Evolutionary conservation across 371 early-diverging fungal species (phyloP), one percentile per base, ranked within the genome.

Genomic region (Synchytrium microbalum): DNA sequence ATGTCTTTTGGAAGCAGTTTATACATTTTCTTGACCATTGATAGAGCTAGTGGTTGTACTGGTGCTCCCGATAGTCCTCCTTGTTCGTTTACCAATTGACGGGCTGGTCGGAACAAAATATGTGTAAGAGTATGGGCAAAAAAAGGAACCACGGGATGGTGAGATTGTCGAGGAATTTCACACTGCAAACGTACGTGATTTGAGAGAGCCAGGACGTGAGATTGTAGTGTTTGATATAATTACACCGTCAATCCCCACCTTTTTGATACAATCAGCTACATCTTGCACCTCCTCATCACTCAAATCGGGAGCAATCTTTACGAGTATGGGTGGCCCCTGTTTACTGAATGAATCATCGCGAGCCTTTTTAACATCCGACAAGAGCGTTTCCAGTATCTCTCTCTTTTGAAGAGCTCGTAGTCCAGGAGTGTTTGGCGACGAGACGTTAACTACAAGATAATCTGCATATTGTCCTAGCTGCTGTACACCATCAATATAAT

Each of bases 241-340:
- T 56, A 92, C 81, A 59, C 91, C 93, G 70, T 92, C 91, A 33
- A 92, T 75, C 13, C 82, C 74, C 61, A 77, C 77, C 23, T 83
- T 74, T 55, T 79, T 31, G 2, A 85, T 86, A 1, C 85, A 84
- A 55, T 78, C 77, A 0, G 92, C 86, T 62, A 92, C 84, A 61
- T 89, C 84, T 31, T 79, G 67, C 25, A 90, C 71, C 71, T 92
- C 90, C 32, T 77, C 80, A 55, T 74, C 76, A 27, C 73, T 70
- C 65, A 89, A 71, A 74, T 92, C 93, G 2, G 92, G 92, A 3
- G 90, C 88, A 64, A 92, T 87, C 78, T 92, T 92, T 57, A 92
- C 85, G 59, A 90, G 72, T 32, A 92, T 63, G 3, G 92, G 88
- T 46, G 88, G 84, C 19, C 46, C 46, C 5, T 38, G 5, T n/a